Evolutionary conservation across 2,329 filamentous ascomycete species (phyloP), one percentile per base, ranked within the genome.

Genomic region (Pleomassaria siparia): DNA sequence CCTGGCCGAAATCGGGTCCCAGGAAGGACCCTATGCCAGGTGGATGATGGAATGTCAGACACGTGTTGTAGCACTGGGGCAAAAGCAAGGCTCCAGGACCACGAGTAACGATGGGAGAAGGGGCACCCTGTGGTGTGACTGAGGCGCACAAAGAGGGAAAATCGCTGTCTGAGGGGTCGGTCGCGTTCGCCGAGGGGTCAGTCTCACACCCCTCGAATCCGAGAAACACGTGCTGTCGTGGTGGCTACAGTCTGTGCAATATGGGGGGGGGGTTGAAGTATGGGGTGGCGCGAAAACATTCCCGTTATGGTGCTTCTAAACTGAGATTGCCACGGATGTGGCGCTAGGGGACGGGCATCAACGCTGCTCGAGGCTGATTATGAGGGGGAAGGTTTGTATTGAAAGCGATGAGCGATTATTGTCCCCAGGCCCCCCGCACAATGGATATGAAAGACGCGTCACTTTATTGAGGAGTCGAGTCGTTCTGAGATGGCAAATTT

Each of bases 61-160:
- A 30, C 12, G 43, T 25, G 54, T 46, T 42, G 49, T 44, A 42
- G 47, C 43, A 55, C 50, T 46, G 36, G 42, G 40, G 39, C 18
- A 30, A 15, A 52, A 32, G 33, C 50, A 46, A 41, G 43, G 18
- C 24, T 40, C 40, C 44, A 46, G 49, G 49, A 42, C n/a, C n/a
- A n/a, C 44, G 30, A 43, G 21, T 21, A 24, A 3, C 15, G 18
- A 4, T 9, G 10, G 18, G 15, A 15, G 39, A 16, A 35, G 28
- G 15, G 10, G 39, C n/a, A 22, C 18, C 25, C 25, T 44, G 43
- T 36, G 39, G 43, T 45, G 43, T 45, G 33, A 30, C 30, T 20
- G 25, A 32, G 40, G 35, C 44, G 32, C 24, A 40, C 22, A 7
- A 32, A 41, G 40, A 35, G 43, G 39, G 43, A 36, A 32, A 39